Base-by-base conservation (phyloP, 2,329 filamentous ascomycete genomes). In the Dactylellina haptotyla region DNA sequence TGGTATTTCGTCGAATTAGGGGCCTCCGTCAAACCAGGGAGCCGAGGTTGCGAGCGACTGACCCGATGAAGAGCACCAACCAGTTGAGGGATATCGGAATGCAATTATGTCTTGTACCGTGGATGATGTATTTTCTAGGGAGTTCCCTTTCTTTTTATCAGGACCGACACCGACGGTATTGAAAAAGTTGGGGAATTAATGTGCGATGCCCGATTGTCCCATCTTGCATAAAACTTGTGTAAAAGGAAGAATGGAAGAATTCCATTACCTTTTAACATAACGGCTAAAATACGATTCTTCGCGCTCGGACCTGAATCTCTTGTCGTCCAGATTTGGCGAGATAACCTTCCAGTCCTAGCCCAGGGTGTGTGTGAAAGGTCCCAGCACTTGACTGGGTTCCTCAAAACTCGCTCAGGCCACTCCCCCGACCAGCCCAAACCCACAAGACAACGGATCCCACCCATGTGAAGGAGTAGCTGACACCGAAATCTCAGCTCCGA, bases 361-460 rank as follows among this genome's bases (percentile, higher is more conserved):
- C 37, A 34, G 50, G 39, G 58, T 64, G 51, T 67, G 64, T 72
- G 67, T 28, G 59, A 65, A 65, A 65, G 69, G 54, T 54, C 69
- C 39, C 54, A 56, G 69, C 61, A 66, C 30, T 54, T 6, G 54
- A 73, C 69, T 39, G 50, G 69, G 69, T 66, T 65, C 50, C 50
- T 34, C 69, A 45, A 66, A 73, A 59, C 61, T 62, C 30, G 54
- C 61, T 73, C 69, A 65, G 61, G 16, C 69, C 64, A 39, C 51
- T 28, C 18, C 45, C 20, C 12, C 28, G 10, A 56, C 14, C 25
- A 18, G 18, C 20, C n/a, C 28, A 34, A 45, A 57, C 39, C 32
- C 61, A 56, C 63, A 51, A n/a, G 43, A 37, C 25, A 50, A 41
- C 41, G 43, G 45, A 50, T 39, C 51, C 62, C 23, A 43, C 39